Evolutionary conservation across 805 yeast species (phyloP).

Genomic region (Crinitomyces ghanaensis): DNA sequence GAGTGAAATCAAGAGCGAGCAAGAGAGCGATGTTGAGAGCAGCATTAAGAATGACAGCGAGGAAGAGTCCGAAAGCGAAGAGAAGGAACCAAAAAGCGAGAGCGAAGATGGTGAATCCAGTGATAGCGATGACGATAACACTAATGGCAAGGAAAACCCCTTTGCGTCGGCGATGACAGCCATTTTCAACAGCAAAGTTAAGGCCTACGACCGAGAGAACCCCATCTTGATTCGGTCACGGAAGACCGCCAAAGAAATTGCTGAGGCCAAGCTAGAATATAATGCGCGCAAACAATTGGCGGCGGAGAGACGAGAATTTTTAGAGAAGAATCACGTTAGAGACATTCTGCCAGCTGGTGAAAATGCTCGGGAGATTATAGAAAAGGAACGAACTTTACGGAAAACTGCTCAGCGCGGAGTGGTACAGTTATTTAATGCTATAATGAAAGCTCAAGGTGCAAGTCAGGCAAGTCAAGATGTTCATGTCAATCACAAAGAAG

Average conservation of each 20-base stretch:
- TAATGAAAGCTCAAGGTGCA: slow-evolving; percentile 62
- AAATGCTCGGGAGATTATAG: slow-evolving; percentile 42
- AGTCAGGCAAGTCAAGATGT: slow-evolving; percentile 26
- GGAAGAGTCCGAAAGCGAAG: too few species aligned
- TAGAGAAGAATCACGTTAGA: slow-evolving; percentile 56
- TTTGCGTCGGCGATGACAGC: slow-evolving; percentile 80
- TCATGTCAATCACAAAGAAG: slow-evolving; percentile 27
- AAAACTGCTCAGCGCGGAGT: slow-evolving; percentile 86
- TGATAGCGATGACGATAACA: too few species aligned
- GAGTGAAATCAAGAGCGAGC: too few species aligned
- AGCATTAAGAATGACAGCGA: too few species aligned
- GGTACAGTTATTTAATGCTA: slow-evolving; percentile 72
- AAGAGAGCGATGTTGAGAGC: too few species aligned
- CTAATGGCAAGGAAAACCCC: slow-evolving; percentile 34
- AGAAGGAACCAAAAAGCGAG: too few species aligned
- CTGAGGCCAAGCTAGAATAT: slow-evolving; percentile 68
- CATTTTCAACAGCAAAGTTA: slow-evolving; percentile 70
- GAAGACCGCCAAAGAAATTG: slow-evolving; percentile 60
- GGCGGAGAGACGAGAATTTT: slow-evolving; percentile 56
- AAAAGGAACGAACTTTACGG: slow-evolving; percentile 55
- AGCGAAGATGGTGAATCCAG: too few species aligned
- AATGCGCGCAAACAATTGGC: slow-evolving; percentile 65
- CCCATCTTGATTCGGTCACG: slow-evolving; percentile 83
- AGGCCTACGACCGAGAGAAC: slow-evolving; percentile 79
- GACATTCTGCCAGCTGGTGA: slow-evolving; percentile 61